phyloP scores from a whole-genome alignment of 768 basidiomycete species.

The Astraeus odoratus region DNA sequence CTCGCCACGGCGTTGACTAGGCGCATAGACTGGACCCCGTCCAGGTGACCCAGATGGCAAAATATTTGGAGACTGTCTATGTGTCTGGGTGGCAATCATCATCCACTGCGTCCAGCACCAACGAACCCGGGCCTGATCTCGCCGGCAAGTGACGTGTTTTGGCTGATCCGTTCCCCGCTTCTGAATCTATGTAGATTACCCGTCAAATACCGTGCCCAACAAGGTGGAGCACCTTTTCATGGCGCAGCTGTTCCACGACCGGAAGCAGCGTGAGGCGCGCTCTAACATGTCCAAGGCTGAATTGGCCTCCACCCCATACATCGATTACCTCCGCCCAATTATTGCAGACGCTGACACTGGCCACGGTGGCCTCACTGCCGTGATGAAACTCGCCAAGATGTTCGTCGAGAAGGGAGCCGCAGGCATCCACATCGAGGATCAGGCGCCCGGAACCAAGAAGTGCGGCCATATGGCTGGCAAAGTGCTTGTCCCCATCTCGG shows the following conservation, averaged over 20 bases:
- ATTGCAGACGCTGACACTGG: constrained; percentile 98
- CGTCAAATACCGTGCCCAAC: constrained; percentile 97
- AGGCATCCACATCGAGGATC: constrained; percentile 97
- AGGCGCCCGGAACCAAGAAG: constrained; percentile 97
- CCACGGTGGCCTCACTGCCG: constrained; percentile 95
- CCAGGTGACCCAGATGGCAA: constrained; percentile 98
- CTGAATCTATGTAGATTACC: constrained; percentile 62
- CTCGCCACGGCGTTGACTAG: neutral
- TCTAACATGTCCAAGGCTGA: constrained; percentile 63
- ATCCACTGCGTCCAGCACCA: constrained; percentile 86
- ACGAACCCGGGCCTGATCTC: constrained; percentile 98
- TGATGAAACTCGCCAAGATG: constrained; percentile 98
- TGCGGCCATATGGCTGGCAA: constrained; percentile 93
- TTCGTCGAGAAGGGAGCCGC: constrained; percentile 98
- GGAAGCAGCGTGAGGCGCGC: constrained; percentile 86
- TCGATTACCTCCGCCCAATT: constrained; percentile 92
- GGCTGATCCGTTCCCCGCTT: neutral
- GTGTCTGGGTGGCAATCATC: constrained; percentile 96
- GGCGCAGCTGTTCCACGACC: constrained; percentile 98
- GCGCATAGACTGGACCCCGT: constrained; percentile 88
- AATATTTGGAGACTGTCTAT: constrained; percentile 97
- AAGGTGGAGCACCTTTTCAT: constrained; percentile 98
- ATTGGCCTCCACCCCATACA: constrained; percentile 56
- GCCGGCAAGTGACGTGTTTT: constrained; percentile 52
- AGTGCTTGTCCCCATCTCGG: constrained; percentile 93